Conservation (phyloP, 2,329 filamentous ascomycete genomes). For the Albophoma yamanashiensis region DNA sequence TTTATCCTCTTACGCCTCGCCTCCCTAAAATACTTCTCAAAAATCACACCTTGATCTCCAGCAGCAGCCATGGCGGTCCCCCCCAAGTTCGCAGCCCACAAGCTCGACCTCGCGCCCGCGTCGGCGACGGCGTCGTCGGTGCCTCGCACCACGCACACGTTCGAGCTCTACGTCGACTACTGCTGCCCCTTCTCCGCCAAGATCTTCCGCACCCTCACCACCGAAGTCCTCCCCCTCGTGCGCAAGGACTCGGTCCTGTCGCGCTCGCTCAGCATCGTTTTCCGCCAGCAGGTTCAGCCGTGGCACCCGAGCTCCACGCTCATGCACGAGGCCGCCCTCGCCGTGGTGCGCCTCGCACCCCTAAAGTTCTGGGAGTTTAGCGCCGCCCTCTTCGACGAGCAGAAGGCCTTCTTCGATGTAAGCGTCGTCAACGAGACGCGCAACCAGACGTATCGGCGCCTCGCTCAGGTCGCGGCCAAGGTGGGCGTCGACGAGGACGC, state of each 20-base stretch:
- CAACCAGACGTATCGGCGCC: slow-evolving; percentile 71
- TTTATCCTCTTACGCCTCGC: background rate
- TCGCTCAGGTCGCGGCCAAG: slow-evolving; percentile 55
- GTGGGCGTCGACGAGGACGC: slow-evolving; percentile 61
- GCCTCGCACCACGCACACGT: slow-evolving; percentile 41
- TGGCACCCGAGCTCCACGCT: slow-evolving; percentile 87
- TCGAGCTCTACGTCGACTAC: slow-evolving; percentile 74
- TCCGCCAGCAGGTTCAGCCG: slow-evolving; percentile 86
- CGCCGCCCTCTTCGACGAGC: slow-evolving; percentile 51
- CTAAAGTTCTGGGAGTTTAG: slow-evolving; percentile 74
- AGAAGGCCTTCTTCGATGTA: slow-evolving; percentile 75
- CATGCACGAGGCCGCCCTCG: slow-evolving; percentile 72
- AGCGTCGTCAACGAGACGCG: slow-evolving; percentile 73
- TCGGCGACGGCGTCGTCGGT: slow-evolving; percentile 22
- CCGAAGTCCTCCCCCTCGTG: slow-evolving; percentile 53
- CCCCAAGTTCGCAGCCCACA: slow-evolving; percentile 67
- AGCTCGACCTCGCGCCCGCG: slow-evolving; percentile 39
- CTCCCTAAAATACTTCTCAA: background rate
- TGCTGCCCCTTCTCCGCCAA: slow-evolving; percentile 65
- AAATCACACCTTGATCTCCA: background rate
- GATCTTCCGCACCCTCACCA: slow-evolving; percentile 68
- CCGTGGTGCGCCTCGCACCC: slow-evolving; percentile 61
- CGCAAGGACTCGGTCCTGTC: slow-evolving; percentile 45
- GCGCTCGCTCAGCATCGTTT: slow-evolving; percentile 59
- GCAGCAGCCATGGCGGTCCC: slow-evolving; percentile 55